Conservation (phyloP, 768 basidiomycete species). For the Boletus edulis region DNA sequence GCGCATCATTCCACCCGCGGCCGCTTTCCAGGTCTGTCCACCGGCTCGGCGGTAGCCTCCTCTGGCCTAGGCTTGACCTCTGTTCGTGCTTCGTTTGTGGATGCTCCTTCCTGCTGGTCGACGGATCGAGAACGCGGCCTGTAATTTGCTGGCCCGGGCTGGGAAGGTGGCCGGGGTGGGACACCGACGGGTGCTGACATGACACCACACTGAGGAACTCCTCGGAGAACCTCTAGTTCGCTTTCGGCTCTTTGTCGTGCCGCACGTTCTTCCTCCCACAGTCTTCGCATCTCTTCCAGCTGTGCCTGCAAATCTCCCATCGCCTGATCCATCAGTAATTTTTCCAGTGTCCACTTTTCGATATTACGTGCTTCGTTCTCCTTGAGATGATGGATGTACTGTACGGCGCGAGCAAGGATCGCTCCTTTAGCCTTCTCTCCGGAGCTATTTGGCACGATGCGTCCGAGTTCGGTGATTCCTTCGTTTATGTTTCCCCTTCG, state of each 20-base stretch:
- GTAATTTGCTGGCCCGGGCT: constrained; percentile 6
- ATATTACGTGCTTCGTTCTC: constrained; percentile 90
- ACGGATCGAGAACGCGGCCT: constrained; percentile 27
- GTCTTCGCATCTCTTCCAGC: constrained; percentile 75
- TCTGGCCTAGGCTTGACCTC: constrained; percentile 20
- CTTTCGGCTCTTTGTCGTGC: constrained; percentile 56
- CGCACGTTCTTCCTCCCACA: constrained; percentile 77
- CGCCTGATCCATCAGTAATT: constrained; percentile 87
- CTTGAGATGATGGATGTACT: constrained; percentile 89
- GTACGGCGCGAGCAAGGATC: constrained; percentile 82
- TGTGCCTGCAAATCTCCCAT: constrained; percentile 86
- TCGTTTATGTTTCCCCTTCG: constrained; percentile 96
- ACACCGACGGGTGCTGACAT: neutral
- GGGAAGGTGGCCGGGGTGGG: constrained; percentile 19
- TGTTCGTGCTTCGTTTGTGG: constrained; percentile 19
- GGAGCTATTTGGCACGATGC: constrained; percentile 83
- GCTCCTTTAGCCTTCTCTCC: constrained; percentile 90
- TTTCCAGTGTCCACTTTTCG: constrained; percentile 93
- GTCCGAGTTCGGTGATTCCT: constrained; percentile 89
- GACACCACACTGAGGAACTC: constrained; percentile 24
- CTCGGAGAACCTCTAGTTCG: constrained; percentile 60
- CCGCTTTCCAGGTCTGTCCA: constrained; percentile 32
- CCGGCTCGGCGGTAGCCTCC: constrained; percentile 14
- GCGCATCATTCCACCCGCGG: constrained; percentile 29
- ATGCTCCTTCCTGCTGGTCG: constrained; percentile 24